These are phyloP conservation scores for Trichoderma endophyticum DNA, from an alignment of 2,329 filamentous ascomycete species.

Conservation along the genomic window DNA sequence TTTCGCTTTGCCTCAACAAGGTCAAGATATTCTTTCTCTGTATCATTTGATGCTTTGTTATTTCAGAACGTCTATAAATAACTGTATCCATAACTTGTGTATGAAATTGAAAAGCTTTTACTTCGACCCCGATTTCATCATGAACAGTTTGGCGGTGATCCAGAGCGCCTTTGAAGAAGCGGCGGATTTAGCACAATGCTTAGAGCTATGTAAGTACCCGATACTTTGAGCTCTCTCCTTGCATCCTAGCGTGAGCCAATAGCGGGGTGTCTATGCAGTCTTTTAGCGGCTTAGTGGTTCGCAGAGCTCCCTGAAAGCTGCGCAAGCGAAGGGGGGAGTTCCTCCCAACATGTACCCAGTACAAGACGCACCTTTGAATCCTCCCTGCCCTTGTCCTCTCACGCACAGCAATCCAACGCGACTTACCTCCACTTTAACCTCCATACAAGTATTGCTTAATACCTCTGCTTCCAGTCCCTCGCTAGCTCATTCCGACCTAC, in stretches of 20 bases:
- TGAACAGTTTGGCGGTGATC: background rate
- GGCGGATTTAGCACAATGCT: background rate
- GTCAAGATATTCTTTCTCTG: background rate
- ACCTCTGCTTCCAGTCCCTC: background rate
- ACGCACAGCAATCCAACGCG: constrained; percentile 14
- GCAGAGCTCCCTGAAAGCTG: background rate
- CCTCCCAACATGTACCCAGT: background rate
- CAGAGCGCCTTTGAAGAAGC: background rate
- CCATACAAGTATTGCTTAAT: constrained; percentile 11
- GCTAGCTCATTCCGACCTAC: background rate
- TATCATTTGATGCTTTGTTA: background rate
- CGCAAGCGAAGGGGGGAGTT: background rate
- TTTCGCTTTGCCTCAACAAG: background rate
- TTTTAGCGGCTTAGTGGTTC: background rate
- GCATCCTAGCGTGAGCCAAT: background rate
- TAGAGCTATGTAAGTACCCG: background rate
- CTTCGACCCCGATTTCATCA: too few relatives aligned
- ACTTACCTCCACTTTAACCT: constrained; percentile 15
- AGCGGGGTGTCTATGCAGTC: background rate
- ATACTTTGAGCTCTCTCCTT: background rate
- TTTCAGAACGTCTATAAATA: background rate
- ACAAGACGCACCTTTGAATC: background rate
- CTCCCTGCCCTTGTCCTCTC: background rate
- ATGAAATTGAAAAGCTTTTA: background rate
- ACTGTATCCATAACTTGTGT: background rate